Evolutionary conservation across 306 rosid genomes (phyloP).

Genomic region (Acacia crassicarpa): DNA sequence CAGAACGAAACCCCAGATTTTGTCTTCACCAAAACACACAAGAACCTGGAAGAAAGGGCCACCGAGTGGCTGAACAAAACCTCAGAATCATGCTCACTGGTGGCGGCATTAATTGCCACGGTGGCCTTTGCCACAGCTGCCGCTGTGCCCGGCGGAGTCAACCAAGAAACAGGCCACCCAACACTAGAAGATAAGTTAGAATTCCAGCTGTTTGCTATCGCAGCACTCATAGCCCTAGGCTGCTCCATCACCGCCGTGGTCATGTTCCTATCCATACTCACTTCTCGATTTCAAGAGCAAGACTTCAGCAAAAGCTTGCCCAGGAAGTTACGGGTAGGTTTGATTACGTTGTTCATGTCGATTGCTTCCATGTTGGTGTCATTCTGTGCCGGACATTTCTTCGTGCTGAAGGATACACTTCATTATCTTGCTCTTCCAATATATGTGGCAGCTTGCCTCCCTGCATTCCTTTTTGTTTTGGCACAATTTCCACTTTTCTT

Average conservation of each 20-base stretch:
- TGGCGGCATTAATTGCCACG: background rate
- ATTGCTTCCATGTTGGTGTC: background rate
- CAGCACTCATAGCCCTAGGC: background rate
- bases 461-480: background rate
- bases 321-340: background rate
- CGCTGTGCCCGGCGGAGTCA: background rate
- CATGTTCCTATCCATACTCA: background rate
- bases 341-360: background rate
- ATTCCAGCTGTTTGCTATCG: background rate
- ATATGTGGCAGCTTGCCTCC: background rate
- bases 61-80: background rate
- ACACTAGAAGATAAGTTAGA: background rate
- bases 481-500: background rate
- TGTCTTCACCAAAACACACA: background rate
- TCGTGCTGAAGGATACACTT: background rate
- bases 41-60: background rate
- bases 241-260: background rate
- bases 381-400: background rate
- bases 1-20: background rate
- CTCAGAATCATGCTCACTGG: background rate
- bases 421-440: background rate
- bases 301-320: background rate
- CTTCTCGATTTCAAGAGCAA: background rate
- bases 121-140: background rate
- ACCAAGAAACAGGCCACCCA: background rate